phyloP scores from a whole-genome alignment of 305 asterid species.

The Euphrasia arctica region DNA sequence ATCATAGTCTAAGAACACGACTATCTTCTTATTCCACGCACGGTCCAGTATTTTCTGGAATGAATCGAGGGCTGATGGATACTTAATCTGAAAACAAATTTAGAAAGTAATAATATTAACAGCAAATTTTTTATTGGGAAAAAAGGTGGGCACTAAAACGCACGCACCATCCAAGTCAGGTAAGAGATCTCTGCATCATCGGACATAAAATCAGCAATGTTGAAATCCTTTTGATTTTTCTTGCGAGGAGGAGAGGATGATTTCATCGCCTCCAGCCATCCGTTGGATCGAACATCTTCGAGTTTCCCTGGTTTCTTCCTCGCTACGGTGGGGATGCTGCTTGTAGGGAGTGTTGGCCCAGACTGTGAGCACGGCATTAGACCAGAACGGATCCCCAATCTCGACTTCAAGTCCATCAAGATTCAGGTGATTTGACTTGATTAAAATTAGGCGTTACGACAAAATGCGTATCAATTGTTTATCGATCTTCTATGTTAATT shows the following conservation, averaged over 20 bases:
- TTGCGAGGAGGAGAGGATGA: slow-evolving; percentile 93
- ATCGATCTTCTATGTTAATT: slow-evolving; percentile 1
- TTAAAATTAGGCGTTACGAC: slow-evolving; percentile 4
- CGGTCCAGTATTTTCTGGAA: slow-evolving; percentile 47
- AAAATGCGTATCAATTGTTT: slow-evolving; percentile 2
- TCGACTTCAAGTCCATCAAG: slow-evolving; percentile 67
- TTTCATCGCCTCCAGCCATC: slow-evolving; percentile 93
- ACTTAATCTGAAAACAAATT: slow-evolving; percentile 42
- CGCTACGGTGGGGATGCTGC: slow-evolving; percentile 37
- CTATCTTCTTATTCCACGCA: slow-evolving; percentile 57
- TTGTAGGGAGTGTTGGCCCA: slow-evolving; percentile 43
- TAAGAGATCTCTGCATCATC: slow-evolving; percentile 61
- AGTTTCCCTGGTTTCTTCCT: slow-evolving; percentile 68
- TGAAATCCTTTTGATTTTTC: slow-evolving; percentile 46
- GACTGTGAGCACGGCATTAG: slow-evolving; percentile 53
- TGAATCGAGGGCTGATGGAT: slow-evolving; percentile 81
- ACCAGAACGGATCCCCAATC: slow-evolving; percentile 58
- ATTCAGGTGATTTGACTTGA: slow-evolving; percentile 17
- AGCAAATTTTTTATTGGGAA: neutral
- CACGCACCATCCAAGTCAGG: slow-evolving; percentile 70
- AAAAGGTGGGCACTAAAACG: neutral
- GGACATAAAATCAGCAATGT: slow-evolving; percentile 31
- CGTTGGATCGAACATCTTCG: slow-evolving; percentile 75
- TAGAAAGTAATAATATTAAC: slow-evolving; percentile 7
- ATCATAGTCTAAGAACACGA: slow-evolving; percentile 82